Percentiles rank a stretch among this genome's conserved stretches.
These are phyloP conservation scores for Venturia aucupariae DNA, from an alignment of 2,329 filamentous ascomycete species.

Conservation along the genomic window DNA sequence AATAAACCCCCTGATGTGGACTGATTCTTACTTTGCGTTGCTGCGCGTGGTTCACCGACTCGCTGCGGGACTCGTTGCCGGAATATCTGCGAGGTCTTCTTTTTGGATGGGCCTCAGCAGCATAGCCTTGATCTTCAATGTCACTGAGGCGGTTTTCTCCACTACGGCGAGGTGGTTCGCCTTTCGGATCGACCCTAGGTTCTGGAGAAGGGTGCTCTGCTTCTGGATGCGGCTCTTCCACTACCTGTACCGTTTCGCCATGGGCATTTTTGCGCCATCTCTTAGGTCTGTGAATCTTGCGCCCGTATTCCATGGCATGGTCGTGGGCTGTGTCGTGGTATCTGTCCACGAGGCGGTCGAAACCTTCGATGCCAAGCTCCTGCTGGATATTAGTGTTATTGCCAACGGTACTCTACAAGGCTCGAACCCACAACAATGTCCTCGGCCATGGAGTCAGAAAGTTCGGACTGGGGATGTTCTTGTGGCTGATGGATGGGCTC, in stretches of 20 bases:
- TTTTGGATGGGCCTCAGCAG: background rate
- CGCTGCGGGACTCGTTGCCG: background rate
- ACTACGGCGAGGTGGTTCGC: background rate
- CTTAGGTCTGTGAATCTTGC: background rate
- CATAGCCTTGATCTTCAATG: slow-evolving; percentile 1
- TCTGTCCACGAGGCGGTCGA: slow-evolving; percentile 10
- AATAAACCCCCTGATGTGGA: slow-evolving; percentile 3
- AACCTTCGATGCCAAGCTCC: slow-evolving; percentile 14
- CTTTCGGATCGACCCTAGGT: background rate
- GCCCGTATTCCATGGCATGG: slow-evolving; percentile 1
- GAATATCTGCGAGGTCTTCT: slow-evolving; percentile 4
- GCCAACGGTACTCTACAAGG: background rate
- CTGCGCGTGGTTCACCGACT: background rate
- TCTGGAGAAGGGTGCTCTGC: slow-evolving; percentile 2
- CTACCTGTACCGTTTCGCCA: background rate
- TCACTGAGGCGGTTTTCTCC: background rate
- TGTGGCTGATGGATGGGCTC: background rate
- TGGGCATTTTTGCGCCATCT: background rate
- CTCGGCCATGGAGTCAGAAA: slow-evolving; percentile 2
- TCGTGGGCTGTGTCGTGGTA: slow-evolving; percentile 12
- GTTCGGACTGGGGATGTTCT: background rate
- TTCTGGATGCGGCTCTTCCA: background rate
- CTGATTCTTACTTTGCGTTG: slow-evolving; percentile 10
- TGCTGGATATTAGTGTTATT: background rate
- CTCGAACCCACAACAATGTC: background rate